These are phyloP conservation scores for Saksenaea oblongispora DNA, from an alignment of 371 early-diverging fungal genomes.

Conservation along the genomic window DNA sequence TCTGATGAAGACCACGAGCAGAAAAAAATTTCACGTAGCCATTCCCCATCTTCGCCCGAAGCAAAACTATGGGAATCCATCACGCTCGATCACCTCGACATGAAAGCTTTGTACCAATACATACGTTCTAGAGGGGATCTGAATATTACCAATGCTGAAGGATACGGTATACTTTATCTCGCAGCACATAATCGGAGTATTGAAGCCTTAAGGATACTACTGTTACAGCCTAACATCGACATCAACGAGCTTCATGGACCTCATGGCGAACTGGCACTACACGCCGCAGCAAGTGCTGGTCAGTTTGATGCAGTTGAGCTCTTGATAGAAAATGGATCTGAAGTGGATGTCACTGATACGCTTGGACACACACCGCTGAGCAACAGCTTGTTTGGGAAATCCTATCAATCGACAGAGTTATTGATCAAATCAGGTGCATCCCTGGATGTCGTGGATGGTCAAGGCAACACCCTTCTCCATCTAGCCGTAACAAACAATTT, in stretches of 20 bases:
- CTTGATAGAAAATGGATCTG: slow-evolving; percentile 44
- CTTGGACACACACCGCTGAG: slow-evolving; percentile 68
- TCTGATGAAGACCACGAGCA: background rate
- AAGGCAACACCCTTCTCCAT: slow-evolving; percentile 68
- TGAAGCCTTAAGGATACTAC: slow-evolving; percentile 43
- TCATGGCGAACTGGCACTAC: slow-evolving; percentile 42
- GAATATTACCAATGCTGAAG: slow-evolving; percentile 20
- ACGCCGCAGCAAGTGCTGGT: slow-evolving; percentile 39
- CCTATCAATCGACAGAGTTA: slow-evolving; percentile 28
- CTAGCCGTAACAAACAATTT: slow-evolving; percentile 37
- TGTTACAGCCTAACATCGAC: slow-evolving; percentile 37
- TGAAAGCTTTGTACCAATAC: slow-evolving; percentile 43
- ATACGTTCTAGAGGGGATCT: slow-evolving; percentile 33
- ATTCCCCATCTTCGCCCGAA: background rate
- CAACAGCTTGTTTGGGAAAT: slow-evolving; percentile 35
- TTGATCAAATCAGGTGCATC: slow-evolving; percentile 38
- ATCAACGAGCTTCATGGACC: slow-evolving; percentile 45
- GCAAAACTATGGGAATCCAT: slow-evolving; percentile 36
- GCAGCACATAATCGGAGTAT: slow-evolving; percentile 43
- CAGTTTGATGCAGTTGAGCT: slow-evolving; percentile 43
- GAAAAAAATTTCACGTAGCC: background rate
- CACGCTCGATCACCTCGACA: slow-evolving; percentile 29
- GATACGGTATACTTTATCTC: slow-evolving; percentile 45
- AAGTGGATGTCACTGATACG: slow-evolving; percentile 58
- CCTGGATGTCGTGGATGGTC: slow-evolving; percentile 55